A percentile compares a stretch with the other conserved stretches of the same genome.
Conservation (phyloP, 2,329 filamentous ascomycete genomes). For the Ascochyta rabiei region DNA sequence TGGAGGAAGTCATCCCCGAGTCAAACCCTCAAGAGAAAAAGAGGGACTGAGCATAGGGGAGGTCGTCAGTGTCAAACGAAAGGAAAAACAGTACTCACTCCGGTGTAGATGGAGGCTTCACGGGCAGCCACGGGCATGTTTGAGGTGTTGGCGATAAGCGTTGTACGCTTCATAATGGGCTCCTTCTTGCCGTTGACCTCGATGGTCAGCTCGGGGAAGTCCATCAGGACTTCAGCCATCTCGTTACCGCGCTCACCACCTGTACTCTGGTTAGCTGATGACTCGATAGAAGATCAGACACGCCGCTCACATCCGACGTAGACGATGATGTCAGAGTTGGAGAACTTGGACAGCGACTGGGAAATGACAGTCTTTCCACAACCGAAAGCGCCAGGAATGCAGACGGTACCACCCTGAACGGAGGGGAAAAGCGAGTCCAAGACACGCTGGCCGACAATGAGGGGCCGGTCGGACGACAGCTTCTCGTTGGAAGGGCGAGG, state of each 20-base stretch:
- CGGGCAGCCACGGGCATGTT: slow-evolving; percentile 99
- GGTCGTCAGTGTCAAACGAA: no score
- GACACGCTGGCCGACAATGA: slow-evolving; percentile 96
- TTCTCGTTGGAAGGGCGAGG: slow-evolving; percentile 92
- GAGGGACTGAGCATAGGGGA: no score
- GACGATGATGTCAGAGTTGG: slow-evolving; percentile 98
- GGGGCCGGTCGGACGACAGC: slow-evolving; percentile 84
- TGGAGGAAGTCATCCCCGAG: no score
- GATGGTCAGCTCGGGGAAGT: slow-evolving; percentile 97
- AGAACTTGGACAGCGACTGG: slow-evolving; percentile 99
- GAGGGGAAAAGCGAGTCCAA: slow-evolving; percentile 94
- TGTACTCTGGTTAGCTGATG: not conserved
- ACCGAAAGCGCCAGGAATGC: slow-evolving; percentile 97
- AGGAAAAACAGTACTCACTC: slow-evolving; percentile 34
- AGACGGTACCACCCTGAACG: slow-evolving; percentile 96
- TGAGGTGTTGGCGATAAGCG: slow-evolving; percentile 97
- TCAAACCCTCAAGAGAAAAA: no score
- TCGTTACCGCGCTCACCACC: slow-evolving; percentile 93
- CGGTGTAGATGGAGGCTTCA: slow-evolving; percentile 98
- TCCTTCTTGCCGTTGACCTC: slow-evolving; percentile 93
- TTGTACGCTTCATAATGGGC: slow-evolving; percentile 99
- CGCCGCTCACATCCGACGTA: slow-evolving; percentile 73
- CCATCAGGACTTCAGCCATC: slow-evolving; percentile 99
- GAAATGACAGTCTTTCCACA: slow-evolving; percentile 99
- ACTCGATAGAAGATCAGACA: no score